Evolutionary conservation across 805 yeast genomes (phyloP).

Genomic region (Tetrapisispora taiwanensis): DNA sequence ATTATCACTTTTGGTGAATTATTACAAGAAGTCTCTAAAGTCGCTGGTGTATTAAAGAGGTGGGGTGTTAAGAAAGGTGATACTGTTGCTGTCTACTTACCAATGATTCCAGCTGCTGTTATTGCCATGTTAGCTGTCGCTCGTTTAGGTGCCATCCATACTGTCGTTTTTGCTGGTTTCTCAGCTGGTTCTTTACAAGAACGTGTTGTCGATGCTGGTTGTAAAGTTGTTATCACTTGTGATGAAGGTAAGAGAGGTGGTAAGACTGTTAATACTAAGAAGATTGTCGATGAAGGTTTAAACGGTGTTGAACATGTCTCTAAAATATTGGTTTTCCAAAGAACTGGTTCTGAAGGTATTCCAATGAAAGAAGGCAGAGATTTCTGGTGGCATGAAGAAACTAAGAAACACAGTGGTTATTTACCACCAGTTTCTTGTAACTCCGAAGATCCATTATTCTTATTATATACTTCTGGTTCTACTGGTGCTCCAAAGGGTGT

Average conservation of each 20-base stretch:
- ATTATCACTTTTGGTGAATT: constrained; percentile 78
- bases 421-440: constrained; percentile 79
- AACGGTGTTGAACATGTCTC: constrained; percentile 60
- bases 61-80: constrained; percentile 93
- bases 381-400: constrained; percentile 91
- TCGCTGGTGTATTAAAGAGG: constrained; percentile 71
- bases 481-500: constrained; percentile 99
- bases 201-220: constrained; percentile 80
- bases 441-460: constrained; percentile 90
- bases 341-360: constrained; percentile 70
- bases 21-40: constrained; percentile 70
- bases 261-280: constrained; percentile 82
- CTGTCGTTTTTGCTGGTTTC: constrained; percentile 95
- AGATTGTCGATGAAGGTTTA: constrained; percentile 91
- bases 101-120: constrained; percentile 96
- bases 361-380: constrained; percentile 76
- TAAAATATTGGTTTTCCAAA: constrained; percentile 76
- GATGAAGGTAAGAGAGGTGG: constrained; percentile 97
- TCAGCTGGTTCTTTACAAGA: constrained; percentile 87
- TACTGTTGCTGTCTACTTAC: constrained; percentile 90
- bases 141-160: constrained; percentile 91
- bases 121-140: constrained; percentile 89
- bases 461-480: constrained; percentile 95
- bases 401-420: constrained; percentile 70
- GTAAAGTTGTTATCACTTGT: constrained; percentile 80